Base-by-base conservation (phyloP, 768 basidiomycete genomes). In the Daedalea quercina region DNA sequence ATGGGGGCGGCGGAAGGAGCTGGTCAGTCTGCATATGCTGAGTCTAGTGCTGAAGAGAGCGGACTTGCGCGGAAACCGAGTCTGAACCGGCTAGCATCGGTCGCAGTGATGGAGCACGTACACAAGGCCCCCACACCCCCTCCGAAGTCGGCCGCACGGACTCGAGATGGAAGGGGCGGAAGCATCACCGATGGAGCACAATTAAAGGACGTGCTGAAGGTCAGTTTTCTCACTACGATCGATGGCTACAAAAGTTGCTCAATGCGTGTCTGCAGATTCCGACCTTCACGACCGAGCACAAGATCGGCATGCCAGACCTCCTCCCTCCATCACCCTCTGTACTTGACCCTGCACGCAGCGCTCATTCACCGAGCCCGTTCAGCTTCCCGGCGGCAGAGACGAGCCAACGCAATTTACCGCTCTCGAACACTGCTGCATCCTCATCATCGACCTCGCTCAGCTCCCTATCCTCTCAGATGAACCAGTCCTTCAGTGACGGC, bases 191-290 rank as follows among this genome's bases (percentile, higher is more conserved):
- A 65, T 17, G 56, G 56, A 4, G 48, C 54, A 0, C 60, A 81
- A 2, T 68, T 88, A 28, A 87, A 83, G 62, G 86, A 90, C 61
- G 82, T 85, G 17, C 67, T 88, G 24, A 88, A 87, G 79, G 86
- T 84, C 64, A 43, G 52, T 53, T 9, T 44, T n/a, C 28, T 20
- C 25, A 40, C 45, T 23, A 40, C 23, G 7, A 25, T 50, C 12
- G 11, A n/a, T 40, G 24, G 37, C 34, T 28, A 6, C 19, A 26
- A 15, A 53, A 46, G n/a, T 4, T 31, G 28, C 33, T 44, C 22
- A 3, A 11, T 3, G 19, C 25, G 24, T 26, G 11, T 17, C 35
- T 46, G 3, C 53, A 87, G 85, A 78, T 84, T 41, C 84, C 86
- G 0, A 78, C 78, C 12, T 70, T 86, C 20, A 79, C 83, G 19